phyloP scores from a whole-genome alignment of 1,284 basidiomycete genomes.

The Puccinia novopanici region DNA sequence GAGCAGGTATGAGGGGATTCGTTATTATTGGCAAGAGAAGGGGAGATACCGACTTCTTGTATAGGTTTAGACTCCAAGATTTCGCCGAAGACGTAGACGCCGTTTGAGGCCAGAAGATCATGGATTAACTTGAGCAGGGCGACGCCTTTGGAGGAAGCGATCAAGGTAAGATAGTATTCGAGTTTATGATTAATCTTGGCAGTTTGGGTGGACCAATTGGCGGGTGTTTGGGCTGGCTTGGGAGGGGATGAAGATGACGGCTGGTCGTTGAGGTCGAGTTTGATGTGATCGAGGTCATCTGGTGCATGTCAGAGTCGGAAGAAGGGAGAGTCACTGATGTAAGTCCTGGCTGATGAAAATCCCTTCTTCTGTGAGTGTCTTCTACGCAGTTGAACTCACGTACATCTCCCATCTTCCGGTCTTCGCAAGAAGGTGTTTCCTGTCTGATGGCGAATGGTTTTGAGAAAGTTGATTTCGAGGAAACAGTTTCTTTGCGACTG shows the following conservation, averaged over 20 bases:
- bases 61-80: slow-evolving; percentile 24
- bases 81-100: slow-evolving; percentile 42
- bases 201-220: slow-evolving; percentile 13
- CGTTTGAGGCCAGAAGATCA: slow-evolving; percentile 11
- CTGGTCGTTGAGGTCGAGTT: slow-evolving; percentile 26
- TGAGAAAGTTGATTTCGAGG: too few relatives aligned
- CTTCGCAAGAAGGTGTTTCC: too few relatives aligned
- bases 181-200: slow-evolving; percentile 29
- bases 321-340: neutral
- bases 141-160: slow-evolving; percentile 22
- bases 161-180: slow-evolving; percentile 31
- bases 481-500: too few relatives aligned
- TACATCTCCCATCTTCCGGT: slow-evolving; percentile 7
- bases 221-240: neutral
- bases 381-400: slow-evolving; percentile 12
- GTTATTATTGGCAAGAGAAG: neutral
- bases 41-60: slow-evolving; percentile 12
- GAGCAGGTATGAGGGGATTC: neutral
- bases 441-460: too few relatives aligned
- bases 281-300: slow-evolving; percentile 44
- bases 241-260: neutral
- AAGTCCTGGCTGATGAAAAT: slow-evolving; percentile 16
- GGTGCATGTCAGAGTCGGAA: neutral
- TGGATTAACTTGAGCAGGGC: slow-evolving; percentile 21
- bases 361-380: neutral